Conservation (phyloP, 768 basidiomycete genomes). For the Russula emetica region DNA sequence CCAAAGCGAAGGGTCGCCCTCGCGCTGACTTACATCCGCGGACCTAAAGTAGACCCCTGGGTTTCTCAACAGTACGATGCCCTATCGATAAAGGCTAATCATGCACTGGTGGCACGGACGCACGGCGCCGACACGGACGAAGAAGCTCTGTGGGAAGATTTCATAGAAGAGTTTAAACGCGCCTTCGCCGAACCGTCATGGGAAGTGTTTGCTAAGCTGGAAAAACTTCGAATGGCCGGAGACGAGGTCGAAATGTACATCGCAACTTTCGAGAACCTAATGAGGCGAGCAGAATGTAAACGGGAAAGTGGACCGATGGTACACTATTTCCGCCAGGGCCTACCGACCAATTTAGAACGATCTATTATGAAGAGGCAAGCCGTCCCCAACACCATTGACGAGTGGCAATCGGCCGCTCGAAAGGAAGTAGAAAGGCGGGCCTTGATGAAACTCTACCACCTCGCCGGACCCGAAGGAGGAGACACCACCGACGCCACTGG, state of each 20-base stretch:
- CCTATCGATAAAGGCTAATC: not conserved
- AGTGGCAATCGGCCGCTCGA: not conserved
- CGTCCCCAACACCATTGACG: not conserved
- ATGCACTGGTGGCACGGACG: too few species aligned
- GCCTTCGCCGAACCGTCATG: not conserved
- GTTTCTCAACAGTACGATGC: not conserved
- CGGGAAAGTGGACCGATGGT: not conserved
- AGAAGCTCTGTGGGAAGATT: not conserved
- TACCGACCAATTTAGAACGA: not conserved
- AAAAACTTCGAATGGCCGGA: not conserved
- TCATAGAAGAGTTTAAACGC: not conserved
- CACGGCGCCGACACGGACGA: not conserved
- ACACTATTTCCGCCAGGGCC: not conserved
- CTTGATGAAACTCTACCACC: too few species aligned
- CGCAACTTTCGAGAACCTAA: not conserved
- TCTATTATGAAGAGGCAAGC: not conserved
- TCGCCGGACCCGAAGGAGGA: too few species aligned
- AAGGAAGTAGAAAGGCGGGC: not conserved
- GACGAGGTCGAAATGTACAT: not conserved
- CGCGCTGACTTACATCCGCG: not conserved
- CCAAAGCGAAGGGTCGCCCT: not conserved
- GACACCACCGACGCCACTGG: not conserved
- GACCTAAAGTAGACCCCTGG: not conserved
- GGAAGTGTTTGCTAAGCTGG: not conserved
- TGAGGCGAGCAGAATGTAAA: not conserved